Percentiles rank a stretch among this genome's conserved stretches.
Evolutionary conservation across 306 rosid genomes (phyloP).

Genomic region (Sphenostylis stenocarpa): DNA sequence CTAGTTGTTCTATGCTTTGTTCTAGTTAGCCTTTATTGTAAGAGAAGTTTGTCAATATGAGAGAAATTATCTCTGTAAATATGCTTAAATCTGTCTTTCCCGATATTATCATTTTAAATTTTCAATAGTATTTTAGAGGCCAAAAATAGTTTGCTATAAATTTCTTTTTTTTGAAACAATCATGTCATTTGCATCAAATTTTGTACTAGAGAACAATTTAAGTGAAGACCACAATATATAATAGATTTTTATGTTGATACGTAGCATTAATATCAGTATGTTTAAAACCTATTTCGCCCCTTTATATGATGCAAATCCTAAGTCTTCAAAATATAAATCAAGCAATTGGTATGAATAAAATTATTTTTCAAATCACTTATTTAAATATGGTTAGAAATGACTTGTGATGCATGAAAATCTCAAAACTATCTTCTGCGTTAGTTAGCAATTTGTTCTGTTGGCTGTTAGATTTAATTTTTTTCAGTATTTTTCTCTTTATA

Average conservation of each 20-base stretch:
- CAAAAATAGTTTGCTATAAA: neutral
- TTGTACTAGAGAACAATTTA: neutral
- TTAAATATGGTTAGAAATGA: neutral
- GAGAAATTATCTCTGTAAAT: neutral
- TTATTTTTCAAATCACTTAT: neutral
- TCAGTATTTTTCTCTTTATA: neutral
- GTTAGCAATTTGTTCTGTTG: slow-evolving; percentile 16
- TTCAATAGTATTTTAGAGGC: neutral
- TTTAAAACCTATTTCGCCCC: neutral
- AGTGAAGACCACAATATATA: neutral
- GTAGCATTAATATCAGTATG: neutral
- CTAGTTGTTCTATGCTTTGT: slow-evolving; percentile 1
- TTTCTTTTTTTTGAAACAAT: neutral
- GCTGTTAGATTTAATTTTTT: slow-evolving; percentile 4
- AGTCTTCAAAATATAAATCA: neutral
- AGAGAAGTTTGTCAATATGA: slow-evolving; percentile 4
- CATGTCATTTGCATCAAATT: neutral
- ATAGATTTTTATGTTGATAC: neutral
- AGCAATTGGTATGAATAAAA: neutral
- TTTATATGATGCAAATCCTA: neutral
- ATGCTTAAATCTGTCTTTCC: slow-evolving; percentile 6
- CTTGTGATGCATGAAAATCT: slow-evolving; percentile 6
- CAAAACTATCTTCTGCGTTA: neutral
- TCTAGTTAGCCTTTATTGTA: neutral
- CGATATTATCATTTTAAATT: neutral